Percentiles rank a stretch among this genome's conserved stretches.
phyloP scores from a whole-genome alignment of 768 basidiomycete genomes.

The Steccherinum ochraceum region DNA sequence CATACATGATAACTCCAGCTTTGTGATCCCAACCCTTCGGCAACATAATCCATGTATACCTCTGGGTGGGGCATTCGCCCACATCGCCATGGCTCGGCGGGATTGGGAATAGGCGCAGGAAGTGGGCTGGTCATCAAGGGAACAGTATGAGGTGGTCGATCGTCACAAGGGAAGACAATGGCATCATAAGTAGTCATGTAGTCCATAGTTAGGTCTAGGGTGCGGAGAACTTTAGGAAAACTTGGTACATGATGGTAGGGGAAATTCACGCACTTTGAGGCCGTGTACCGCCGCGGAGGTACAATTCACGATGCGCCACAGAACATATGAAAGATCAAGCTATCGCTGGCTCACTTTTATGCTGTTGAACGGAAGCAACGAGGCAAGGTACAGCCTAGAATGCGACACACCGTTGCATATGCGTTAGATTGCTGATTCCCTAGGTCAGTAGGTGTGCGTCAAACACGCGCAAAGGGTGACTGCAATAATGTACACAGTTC shows the following conservation, averaged over 20 bases:
- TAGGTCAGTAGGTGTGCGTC: background rate
- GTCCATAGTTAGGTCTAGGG: conserved; percentile 58
- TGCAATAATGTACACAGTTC: background rate
- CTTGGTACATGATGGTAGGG: background rate
- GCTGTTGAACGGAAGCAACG: background rate
- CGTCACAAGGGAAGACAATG: conserved; percentile 76
- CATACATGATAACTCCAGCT: conserved; percentile 71
- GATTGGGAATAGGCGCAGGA: conserved; percentile 7
- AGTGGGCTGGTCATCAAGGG: conserved; percentile 66
- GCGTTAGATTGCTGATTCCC: background rate
- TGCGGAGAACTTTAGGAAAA: background rate
- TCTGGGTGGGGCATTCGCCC: conserved; percentile 77
- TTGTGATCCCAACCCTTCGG: conserved; percentile 59
- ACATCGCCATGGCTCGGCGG: conserved; percentile 31
- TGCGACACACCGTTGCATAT: background rate
- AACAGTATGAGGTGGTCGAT: conserved; percentile 69
- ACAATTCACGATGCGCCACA: background rate
- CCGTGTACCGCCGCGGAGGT: background rate
- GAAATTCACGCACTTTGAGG: background rate
- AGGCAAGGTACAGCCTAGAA: background rate
- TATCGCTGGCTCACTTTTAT: background rate
- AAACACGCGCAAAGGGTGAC: background rate
- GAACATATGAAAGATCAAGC: background rate
- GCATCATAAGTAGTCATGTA: conserved; percentile 59
- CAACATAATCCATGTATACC: conserved; percentile 81